Evolutionary conservation across 495 filamentous ascomycete genomes (phyloP), one percentile per base, ranked within the genome.

Genomic region (Apodospora peruviana): DNA sequence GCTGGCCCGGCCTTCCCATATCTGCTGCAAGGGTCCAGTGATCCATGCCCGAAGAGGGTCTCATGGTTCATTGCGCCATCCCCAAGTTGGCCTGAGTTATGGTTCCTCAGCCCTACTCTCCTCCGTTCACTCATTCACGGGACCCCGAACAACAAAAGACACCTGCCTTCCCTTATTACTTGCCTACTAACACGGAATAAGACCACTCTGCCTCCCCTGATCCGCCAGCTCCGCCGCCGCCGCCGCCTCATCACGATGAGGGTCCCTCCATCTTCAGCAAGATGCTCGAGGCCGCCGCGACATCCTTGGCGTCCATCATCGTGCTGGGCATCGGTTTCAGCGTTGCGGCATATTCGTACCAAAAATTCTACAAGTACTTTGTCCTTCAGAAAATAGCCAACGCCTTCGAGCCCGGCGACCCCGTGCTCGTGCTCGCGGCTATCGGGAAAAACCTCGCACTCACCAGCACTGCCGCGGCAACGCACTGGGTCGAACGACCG

Each of bases 371-470:
- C 77, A 98, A 98, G 72, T 77, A 85, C 61, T 62, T 91, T 37
- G 86, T 96, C 20, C 68, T 96, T 9, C 66, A 84, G 47, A 98
- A 98, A 67, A 95, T 96, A 70, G 82, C 90, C 53, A 84, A 90
- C 58, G 93, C 93, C n/a, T 97, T 98, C 63, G 72, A 82, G 25
- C 87, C 88, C 8, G 93, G 93, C 4, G 93, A 98, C 62, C 93
- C 93, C 0, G 90, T 91, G 0, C 76, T 98, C 2, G 90, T 88
- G 37, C 71, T 98, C 14, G 91, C 93, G 2, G 88, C 87, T n/a
- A 73, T 84, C 2, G 79, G 77, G 23, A 79, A 80, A 40, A 68
- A 77, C 51, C 57, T 72, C 18, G 75, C 74, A 2, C 68, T 64
- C 5, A 64, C 68, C 18, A 67, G 78, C 39, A 71, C 73, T 34